Evolutionary conservation across 78 protist species (phyloP).

Genomic region (Acrasis kona): DNA sequence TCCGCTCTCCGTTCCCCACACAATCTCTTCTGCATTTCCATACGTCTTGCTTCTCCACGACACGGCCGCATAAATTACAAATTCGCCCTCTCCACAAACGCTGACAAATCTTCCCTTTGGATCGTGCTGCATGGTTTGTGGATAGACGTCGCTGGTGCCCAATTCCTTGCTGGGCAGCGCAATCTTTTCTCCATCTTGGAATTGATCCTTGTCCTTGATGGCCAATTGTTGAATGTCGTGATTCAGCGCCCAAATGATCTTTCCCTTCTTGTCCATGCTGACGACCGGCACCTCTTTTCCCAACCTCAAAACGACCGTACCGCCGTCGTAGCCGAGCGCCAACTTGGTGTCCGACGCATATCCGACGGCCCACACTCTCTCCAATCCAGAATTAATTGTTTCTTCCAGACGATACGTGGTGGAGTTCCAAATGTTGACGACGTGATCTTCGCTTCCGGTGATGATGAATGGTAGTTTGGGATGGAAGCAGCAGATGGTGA

Average conservation of each 20-base stretch:
- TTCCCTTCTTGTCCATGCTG: slow-evolving; percentile 86
- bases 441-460: slow-evolving; percentile 84
- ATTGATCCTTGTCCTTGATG: background rate
- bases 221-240: slow-evolving; percentile 4
- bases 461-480: slow-evolving; percentile 95
- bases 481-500: slow-evolving; percentile 57
- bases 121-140: slow-evolving; percentile 66
- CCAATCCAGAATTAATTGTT: slow-evolving; percentile 83
- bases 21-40: slow-evolving; percentile 91
- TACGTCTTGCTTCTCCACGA: slow-evolving; percentile 84
- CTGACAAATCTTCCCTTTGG: slow-evolving; percentile 88
- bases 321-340: slow-evolving; percentile 78
- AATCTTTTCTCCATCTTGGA: slow-evolving; percentile 78
- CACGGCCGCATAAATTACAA: slow-evolving; percentile 88
- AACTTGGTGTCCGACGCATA: slow-evolving; percentile 39
- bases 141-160: slow-evolving; percentile 80
- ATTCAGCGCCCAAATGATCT: slow-evolving; percentile 42
- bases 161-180: slow-evolving; percentile 67
- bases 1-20: slow-evolving; percentile 67
- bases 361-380: slow-evolving; percentile 87
- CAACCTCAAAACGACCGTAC: slow-evolving; percentile 79
- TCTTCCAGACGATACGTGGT: slow-evolving; percentile 61
- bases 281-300: slow-evolving; percentile 92
- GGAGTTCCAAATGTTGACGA: background rate
- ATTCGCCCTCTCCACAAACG: slow-evolving; percentile 96